Conservation (phyloP, 2,329 filamentous ascomycete genomes). For the Pseudopithomyces maydicus region DNA sequence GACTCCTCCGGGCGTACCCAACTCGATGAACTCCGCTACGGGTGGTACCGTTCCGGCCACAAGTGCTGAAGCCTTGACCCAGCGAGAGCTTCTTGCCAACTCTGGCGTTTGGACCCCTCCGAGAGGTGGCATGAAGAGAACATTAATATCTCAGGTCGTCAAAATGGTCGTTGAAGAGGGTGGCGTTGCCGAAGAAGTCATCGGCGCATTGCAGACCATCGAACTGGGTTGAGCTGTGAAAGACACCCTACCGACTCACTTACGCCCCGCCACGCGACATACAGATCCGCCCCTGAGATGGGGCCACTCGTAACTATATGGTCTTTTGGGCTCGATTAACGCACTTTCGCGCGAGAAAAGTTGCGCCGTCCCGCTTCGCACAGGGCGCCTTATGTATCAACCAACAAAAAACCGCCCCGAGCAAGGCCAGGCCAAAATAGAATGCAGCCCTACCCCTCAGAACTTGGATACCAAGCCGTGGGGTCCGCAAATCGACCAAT, state of each 20-base stretch:
- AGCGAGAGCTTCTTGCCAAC: constrained; percentile 62
- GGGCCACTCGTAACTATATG: background rate
- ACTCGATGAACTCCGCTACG: constrained; percentile 52
- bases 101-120: constrained; percentile 84
- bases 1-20: constrained; percentile 55
- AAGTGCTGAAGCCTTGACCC: constrained; percentile 47
- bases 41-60: constrained; percentile 46
- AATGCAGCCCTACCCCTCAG: background rate
- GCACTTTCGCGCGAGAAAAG: background rate
- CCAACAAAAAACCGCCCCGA: background rate
- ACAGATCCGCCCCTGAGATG: too few relatives aligned
- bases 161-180: constrained; percentile 75
- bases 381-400: background rate
- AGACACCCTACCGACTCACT: background rate
- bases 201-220: constrained; percentile 79
- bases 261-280: background rate
- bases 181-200: constrained; percentile 83
- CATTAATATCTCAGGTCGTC: constrained; percentile 74
- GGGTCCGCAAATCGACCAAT: background rate
- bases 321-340: background rate
- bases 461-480: background rate
- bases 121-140: constrained; percentile 79
- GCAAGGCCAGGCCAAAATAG: background rate
- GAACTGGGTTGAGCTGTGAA: constrained; percentile 51
- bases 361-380: background rate